phyloP scores from a whole-genome alignment of 306 rosid species.

The Lotus japonicus region DNA sequence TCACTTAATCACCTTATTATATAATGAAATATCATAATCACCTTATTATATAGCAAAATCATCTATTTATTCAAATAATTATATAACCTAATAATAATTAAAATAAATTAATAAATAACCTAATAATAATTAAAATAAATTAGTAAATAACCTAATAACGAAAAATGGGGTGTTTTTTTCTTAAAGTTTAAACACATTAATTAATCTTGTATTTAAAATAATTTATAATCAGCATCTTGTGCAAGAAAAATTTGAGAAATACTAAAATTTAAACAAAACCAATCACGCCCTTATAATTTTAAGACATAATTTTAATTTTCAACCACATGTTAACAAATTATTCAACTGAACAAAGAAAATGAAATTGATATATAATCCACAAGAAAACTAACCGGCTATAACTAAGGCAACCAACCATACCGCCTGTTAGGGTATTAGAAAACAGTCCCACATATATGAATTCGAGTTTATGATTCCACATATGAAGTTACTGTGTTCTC shows the following conservation, averaged over 20 bases:
- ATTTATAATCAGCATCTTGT: neutral
- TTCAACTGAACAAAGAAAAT: conserved; percentile 13
- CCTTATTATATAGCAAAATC: no score
- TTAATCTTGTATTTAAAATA: neutral
- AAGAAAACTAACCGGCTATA: conserved; percentile 18
- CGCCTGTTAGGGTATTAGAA: conserved; percentile 22
- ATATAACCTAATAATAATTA: no score
- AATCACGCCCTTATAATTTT: neutral
- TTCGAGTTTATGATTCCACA: conserved; percentile 26
- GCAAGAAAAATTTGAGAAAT: neutral
- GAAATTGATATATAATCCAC: conserved; percentile 24
- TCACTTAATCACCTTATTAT: no score
- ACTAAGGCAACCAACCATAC: conserved; percentile 18
- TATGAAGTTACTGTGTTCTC: conserved; percentile 50
- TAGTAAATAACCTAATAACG: no score
- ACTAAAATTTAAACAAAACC: neutral
- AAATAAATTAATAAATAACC: no score
- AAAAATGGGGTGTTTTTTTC: no score
- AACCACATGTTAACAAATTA: conserved; percentile 7
- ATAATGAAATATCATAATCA: no score
- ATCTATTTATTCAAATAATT: no score
- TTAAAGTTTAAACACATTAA: no score
- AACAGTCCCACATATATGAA: conserved; percentile 36
- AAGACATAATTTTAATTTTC: neutral
- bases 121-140: no score